These are phyloP conservation scores for Clavispora phyllophila DNA, from an alignment of 805 yeast genomes.

Conservation along the genomic window DNA sequence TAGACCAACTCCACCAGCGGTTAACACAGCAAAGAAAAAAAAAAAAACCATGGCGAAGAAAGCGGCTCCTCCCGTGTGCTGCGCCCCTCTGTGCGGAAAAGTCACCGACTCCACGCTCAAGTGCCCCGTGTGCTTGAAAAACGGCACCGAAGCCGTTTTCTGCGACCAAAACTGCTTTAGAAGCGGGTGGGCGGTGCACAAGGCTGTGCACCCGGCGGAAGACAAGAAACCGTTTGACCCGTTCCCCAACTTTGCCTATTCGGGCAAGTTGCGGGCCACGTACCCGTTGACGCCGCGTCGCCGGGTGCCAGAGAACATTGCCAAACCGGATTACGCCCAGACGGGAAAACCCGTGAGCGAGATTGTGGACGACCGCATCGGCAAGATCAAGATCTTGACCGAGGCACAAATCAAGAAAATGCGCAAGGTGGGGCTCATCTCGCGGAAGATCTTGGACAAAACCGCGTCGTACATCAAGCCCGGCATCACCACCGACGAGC, in stretches of 20 bases:
- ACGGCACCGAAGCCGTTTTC: conserved; percentile 56
- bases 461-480: conserved; percentile 82
- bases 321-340: conserved; percentile 75
- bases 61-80: conserved; percentile 37
- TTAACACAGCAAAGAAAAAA: background rate
- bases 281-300: conserved; percentile 80
- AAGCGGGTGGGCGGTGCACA: conserved; percentile 66
- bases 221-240: conserved; percentile 73
- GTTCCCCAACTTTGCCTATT: conserved; percentile 69
- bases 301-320: conserved; percentile 64
- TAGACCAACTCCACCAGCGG: background rate
- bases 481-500: conserved; percentile 89
- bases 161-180: conserved; percentile 85
- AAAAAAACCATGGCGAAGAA: conserved; percentile 1
- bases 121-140: conserved; percentile 89
- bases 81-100: conserved; percentile 83
- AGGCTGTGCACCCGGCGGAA: conserved; percentile 59
- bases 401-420: conserved; percentile 71
- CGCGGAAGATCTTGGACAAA: conserved; percentile 83
- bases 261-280: conserved; percentile 70
- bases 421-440: conserved; percentile 67
- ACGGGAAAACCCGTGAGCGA: conserved; percentile 79
- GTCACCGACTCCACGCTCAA: conserved; percentile 68
- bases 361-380: conserved; percentile 62
- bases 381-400: conserved; percentile 57